Conservation (phyloP, 805 yeast genomes). For the Metschnikowia colocasiae region DNA sequence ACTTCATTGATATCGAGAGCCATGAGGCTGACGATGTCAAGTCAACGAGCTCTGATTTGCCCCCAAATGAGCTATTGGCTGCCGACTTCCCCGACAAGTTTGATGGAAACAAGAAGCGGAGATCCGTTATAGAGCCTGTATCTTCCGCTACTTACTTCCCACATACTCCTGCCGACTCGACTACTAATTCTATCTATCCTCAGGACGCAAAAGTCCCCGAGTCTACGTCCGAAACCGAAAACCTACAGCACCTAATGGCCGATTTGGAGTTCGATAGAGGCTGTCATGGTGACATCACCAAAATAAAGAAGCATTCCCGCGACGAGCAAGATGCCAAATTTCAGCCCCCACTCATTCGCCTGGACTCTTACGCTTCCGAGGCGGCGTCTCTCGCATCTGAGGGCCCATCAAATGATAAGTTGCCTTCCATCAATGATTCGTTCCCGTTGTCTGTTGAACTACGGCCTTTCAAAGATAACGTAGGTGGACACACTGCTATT, state of each 20-base stretch:
- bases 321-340: constrained; percentile 7
- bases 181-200: not conserved
- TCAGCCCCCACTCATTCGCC: constrained; percentile 1
- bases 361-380: not conserved
- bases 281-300: constrained; percentile 28
- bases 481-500: constrained; percentile 98
- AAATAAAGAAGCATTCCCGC: constrained; percentile 18
- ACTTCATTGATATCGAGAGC: constrained; percentile 9
- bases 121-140: constrained; percentile 47
- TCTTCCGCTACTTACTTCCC: constrained; percentile 72
- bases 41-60: constrained; percentile 5
- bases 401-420: not conserved
- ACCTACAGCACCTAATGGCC: constrained; percentile 47
- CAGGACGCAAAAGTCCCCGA: constrained; percentile 3
- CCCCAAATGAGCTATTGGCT: constrained; percentile 7
- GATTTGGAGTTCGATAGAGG: constrained; percentile 46
- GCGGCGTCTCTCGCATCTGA: not conserved
- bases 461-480: constrained; percentile 87
- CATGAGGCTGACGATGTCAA: constrained; percentile 7
- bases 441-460: constrained; percentile 82
- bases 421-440: not conserved
- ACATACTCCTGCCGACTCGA: constrained; percentile 42
- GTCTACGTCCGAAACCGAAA: constrained; percentile 12
- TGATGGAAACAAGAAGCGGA: constrained; percentile 2
- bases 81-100: constrained; percentile 5